Evolutionary conservation across 106 monocot species (phyloP), one percentile per base, ranked within the genome.

Genomic region (Hemerocallis citrina): DNA sequence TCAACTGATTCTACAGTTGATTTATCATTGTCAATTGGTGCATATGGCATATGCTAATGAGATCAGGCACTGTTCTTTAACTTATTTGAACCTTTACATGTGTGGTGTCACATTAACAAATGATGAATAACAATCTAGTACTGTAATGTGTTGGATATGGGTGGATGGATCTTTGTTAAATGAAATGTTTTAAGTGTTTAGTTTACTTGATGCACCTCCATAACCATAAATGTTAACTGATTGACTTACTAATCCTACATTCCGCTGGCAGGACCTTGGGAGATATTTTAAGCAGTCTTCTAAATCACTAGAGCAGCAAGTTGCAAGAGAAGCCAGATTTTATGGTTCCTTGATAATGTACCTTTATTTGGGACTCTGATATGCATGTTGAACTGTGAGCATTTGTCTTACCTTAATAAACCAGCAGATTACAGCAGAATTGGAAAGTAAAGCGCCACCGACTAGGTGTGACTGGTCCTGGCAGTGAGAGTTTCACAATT

Each of bases 381-480:
- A 34, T 57, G 47, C 11, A 19, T 65, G 44, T 39, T 46, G 19
- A 22, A 22, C 22, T 51, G 35, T 22, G 47, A 2, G 8, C 20
- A 11, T 42, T 50, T 21, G 21, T 29, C 57, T 69, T 59, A 31
- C 12, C 66, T 49, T 61, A n/a, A 51, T 59, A 22, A 57, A 17
- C 19, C 57, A 19, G 68, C 75, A 98, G 96, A 65, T 59, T 98
- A 68, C 96, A 98, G 76, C 81, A 88, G 59, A 91, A 98, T 58
- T 98, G 96, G 96, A 98, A 98, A 72, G 86, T 98, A 14, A 98
- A 98, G 59, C 80, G 96, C 40, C 95, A 87, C 19, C 96, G 91
- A 52, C 21, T 77, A 20, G 63, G 50, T 27, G 47, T 56, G 35
- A 38, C 65, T 74, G 84, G 67, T 66, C 77, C 93, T 42, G 74